phyloP scores from a whole-genome alignment of 805 yeast species.

The Metschnikowia chrysomelidarum region DNA sequence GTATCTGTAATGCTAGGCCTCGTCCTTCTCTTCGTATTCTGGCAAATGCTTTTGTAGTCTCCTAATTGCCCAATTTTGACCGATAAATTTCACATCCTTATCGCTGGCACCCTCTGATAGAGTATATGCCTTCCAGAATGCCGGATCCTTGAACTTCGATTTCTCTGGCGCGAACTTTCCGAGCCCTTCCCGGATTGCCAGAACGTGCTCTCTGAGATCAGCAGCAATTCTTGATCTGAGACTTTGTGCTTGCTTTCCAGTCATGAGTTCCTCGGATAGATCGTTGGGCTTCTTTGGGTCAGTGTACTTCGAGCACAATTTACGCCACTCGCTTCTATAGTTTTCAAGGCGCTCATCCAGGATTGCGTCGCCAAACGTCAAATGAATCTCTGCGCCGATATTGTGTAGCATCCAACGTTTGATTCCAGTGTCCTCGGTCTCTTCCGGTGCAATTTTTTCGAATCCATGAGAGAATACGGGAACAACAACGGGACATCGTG shows the following conservation, averaged over 20 bases:
- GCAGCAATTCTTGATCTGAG: slow-evolving; percentile 71
- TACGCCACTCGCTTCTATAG: slow-evolving; percentile 71
- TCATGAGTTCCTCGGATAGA: slow-evolving; percentile 57
- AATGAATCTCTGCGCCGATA: slow-evolving; percentile 63
- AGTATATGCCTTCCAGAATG: slow-evolving; percentile 75
- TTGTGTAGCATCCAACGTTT: slow-evolving; percentile 61
- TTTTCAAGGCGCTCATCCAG: slow-evolving; percentile 55
- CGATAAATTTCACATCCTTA: slow-evolving; percentile 68
- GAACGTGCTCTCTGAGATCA: slow-evolving; percentile 62
- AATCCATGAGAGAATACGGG: slow-evolving; percentile 88
- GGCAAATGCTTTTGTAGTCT: slow-evolving; percentile 56
- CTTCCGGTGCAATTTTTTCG: slow-evolving; percentile 84
- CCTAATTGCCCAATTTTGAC: slow-evolving; percentile 80
- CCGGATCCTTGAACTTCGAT: slow-evolving; percentile 60
- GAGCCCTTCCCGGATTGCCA: slow-evolving; percentile 38
- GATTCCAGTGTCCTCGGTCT: slow-evolving; percentile 51
- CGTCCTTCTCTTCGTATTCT: slow-evolving; percentile 16
- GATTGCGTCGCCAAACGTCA: slow-evolving; percentile 70
- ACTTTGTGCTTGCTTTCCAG: slow-evolving; percentile 62
- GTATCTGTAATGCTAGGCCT: too few species aligned
- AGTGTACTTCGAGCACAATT: slow-evolving; percentile 52
- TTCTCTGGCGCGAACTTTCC: slow-evolving; percentile 61
- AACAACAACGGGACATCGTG: slow-evolving; percentile 78
- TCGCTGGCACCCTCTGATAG: slow-evolving; percentile 62
- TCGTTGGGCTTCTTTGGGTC: slow-evolving; percentile 55